Evolutionary conservation across 768 basidiomycete species (phyloP).

Genomic region (Multifurca ochricompacta): DNA sequence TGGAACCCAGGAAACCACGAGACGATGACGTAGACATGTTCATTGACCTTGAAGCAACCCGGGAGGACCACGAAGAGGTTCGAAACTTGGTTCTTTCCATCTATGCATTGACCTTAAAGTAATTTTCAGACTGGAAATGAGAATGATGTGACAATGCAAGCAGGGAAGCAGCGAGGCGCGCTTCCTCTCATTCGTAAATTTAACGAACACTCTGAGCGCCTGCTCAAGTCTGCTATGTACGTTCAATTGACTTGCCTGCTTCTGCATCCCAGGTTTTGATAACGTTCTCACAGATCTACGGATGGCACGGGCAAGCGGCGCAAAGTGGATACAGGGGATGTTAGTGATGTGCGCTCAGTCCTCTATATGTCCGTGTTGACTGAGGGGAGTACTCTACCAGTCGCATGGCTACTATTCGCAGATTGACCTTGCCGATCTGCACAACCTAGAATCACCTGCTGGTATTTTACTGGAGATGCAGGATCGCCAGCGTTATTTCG

Average conservation of each 20-base stretch:
- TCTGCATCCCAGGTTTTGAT: not conserved
- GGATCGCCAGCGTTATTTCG: constrained; percentile 76
- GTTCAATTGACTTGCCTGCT: constrained; percentile 24
- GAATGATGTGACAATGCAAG: constrained; percentile 91
- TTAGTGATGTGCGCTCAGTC: constrained; percentile 37
- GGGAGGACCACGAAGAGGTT: constrained; percentile 88
- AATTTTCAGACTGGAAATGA: constrained; percentile 70
- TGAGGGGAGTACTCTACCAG: not conserved
- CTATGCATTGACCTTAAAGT: not conserved
- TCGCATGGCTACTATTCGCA: constrained; percentile 37
- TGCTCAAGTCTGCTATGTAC: constrained; percentile 75
- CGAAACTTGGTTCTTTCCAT: not conserved
- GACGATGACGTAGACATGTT: constrained; percentile 66
- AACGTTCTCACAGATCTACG: constrained; percentile 31
- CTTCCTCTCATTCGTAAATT: constrained; percentile 93
- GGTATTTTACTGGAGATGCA: constrained; percentile 85
- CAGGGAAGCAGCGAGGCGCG: constrained; percentile 80
- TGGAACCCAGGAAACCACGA: constrained; percentile 68
- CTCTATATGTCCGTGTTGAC: not conserved
- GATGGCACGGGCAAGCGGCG: constrained; percentile 54
- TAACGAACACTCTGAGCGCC: constrained; percentile 91
- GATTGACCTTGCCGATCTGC: constrained; percentile 82
- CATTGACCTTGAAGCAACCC: constrained; percentile 80
- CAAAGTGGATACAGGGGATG: constrained; percentile 35
- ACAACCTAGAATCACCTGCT: constrained; percentile 51